Percentiles rank a stretch among this genome's conserved stretches.
Conservation (phyloP, 2,329 filamentous ascomycete genomes). For the Trichoderma koningii region DNA sequence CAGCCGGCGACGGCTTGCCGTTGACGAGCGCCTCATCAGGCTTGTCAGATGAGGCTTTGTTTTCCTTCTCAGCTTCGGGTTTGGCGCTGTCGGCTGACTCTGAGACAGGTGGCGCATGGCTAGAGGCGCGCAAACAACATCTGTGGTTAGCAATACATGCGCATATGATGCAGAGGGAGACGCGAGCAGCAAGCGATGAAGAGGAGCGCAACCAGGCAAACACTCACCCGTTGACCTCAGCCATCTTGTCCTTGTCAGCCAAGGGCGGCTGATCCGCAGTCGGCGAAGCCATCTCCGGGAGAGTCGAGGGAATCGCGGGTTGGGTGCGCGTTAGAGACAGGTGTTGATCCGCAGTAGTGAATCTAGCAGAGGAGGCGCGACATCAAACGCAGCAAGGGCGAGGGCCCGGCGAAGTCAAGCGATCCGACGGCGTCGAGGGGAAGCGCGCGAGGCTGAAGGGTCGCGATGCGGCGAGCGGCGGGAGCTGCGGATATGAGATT, state of each 20-base stretch:
- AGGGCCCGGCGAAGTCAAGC: slow-evolving; percentile 20
- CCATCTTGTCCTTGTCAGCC: slow-evolving; percentile 37
- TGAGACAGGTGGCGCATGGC: slow-evolving; percentile 20
- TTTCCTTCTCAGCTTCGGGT: slow-evolving; percentile 26
- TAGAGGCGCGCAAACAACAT: slow-evolving; percentile 16
- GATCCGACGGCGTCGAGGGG: background rate
- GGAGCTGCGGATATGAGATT: background rate
- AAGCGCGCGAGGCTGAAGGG: slow-evolving; percentile 12
- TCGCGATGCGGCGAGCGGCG: slow-evolving; percentile 17
- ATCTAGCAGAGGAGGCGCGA: slow-evolving; percentile 39
- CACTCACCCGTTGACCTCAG: slow-evolving; percentile 45
- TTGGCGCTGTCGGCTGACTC: slow-evolving; percentile 25
- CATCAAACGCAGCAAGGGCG: slow-evolving; percentile 39
- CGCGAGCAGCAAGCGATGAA: too few relatives aligned
- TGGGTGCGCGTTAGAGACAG: slow-evolving; percentile 7
- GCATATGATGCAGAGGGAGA: slow-evolving; percentile 6
- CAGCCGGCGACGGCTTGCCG: slow-evolving; percentile 27
- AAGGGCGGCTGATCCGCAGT: slow-evolving; percentile 44
- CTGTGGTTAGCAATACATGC: slow-evolving; percentile 34
- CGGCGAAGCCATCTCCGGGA: slow-evolving; percentile 58
- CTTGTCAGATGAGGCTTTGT: slow-evolving; percentile 27
- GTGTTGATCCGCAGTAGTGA: slow-evolving; percentile 28
- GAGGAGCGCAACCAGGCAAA: too few relatives aligned
- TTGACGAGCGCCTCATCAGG: slow-evolving; percentile 29
- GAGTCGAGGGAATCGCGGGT: slow-evolving; percentile 37